Evolutionary conservation across 768 basidiomycete species (phyloP).

Genomic region (Tulasnella sp.): DNA sequence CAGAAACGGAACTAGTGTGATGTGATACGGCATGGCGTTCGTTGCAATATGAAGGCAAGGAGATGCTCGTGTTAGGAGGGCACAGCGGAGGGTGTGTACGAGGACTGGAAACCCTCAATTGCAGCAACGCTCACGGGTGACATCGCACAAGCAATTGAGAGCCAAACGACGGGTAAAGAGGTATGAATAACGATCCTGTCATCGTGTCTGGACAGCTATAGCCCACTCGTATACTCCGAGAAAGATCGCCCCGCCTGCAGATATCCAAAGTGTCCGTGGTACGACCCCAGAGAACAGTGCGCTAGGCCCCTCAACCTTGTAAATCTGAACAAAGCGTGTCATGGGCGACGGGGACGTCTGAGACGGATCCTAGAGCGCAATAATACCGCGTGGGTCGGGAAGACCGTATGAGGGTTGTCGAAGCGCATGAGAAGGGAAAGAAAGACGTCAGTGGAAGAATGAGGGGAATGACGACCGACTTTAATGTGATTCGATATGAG

Average conservation of each 20-base stretch:
- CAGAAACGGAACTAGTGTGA: too few species aligned
- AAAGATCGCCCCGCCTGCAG: slow-evolving; percentile 92
- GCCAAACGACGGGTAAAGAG: too few species aligned
- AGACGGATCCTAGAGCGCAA: background rate
- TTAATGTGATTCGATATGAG: background rate
- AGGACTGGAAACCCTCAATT: too few species aligned
- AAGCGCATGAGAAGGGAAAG: background rate
- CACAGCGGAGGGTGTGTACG: too few species aligned
- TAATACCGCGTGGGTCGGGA: background rate
- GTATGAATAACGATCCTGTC: background rate
- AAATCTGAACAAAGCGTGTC: slow-evolving; percentile 53
- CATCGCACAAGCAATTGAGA: too few species aligned
- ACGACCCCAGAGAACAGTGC: slow-evolving; percentile 81
- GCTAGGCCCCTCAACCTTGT: slow-evolving; percentile 51
- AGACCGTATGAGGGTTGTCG: background rate
- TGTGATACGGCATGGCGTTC: too few species aligned
- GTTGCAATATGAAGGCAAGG: too few species aligned
- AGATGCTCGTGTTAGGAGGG: too few species aligned
- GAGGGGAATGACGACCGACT: background rate
- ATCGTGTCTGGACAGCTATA: slow-evolving; percentile 7
- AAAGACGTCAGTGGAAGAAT: background rate
- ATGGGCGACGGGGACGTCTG: slow-evolving; percentile 41
- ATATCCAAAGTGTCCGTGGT: slow-evolving; percentile 93
- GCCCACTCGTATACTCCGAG: slow-evolving; percentile 92
- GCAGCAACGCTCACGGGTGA: too few species aligned